Conservation (phyloP, 31 red algal genomes). For the Bonnemaisonia californica region DNA sequence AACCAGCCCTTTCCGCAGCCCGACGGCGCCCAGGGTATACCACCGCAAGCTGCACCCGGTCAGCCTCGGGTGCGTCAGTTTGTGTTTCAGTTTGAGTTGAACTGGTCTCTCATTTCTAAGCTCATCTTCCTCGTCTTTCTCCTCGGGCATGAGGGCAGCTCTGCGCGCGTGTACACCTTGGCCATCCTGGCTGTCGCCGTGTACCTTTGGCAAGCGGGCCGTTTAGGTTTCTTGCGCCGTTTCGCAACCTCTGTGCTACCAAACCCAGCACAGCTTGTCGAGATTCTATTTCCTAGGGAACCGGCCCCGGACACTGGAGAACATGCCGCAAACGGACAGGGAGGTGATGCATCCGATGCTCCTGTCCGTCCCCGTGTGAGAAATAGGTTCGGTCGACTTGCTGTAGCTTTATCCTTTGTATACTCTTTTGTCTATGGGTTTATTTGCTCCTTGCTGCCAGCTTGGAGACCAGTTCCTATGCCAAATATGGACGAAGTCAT, state of each 20-base stretch:
- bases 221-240: slow-evolving; percentile 42
- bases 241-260: slow-evolving; percentile 28
- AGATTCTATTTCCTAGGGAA: slow-evolving; percentile 33
- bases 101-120: slow-evolving; percentile 57
- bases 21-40: background rate
- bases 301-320: too few species aligned
- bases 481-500: slow-evolving; percentile 39
- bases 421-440: slow-evolving; percentile 58
- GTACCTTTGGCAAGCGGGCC: slow-evolving; percentile 60
- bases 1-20: background rate
- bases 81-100: slow-evolving; percentile 68
- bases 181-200: slow-evolving; percentile 27
- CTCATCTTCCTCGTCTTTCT: slow-evolving; percentile 49
- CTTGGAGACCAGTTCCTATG: slow-evolving; percentile 46
- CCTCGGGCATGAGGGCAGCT: slow-evolving; percentile 54
- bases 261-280: slow-evolving; percentile 36
- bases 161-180: slow-evolving; percentile 30
- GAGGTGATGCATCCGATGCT: background rate
- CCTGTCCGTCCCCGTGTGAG: background rate
- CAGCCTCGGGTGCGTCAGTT: slow-evolving; percentile 40
- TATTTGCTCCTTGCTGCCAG: slow-evolving; percentile 54
- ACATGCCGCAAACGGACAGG: background rate
- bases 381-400: slow-evolving; percentile 23
- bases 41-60: background rate
- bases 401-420: slow-evolving; percentile 22